These are phyloP conservation scores for Herpotrichia juniperi DNA, from an alignment of 2,329 filamentous ascomycete genomes.

Conservation along the genomic window DNA sequence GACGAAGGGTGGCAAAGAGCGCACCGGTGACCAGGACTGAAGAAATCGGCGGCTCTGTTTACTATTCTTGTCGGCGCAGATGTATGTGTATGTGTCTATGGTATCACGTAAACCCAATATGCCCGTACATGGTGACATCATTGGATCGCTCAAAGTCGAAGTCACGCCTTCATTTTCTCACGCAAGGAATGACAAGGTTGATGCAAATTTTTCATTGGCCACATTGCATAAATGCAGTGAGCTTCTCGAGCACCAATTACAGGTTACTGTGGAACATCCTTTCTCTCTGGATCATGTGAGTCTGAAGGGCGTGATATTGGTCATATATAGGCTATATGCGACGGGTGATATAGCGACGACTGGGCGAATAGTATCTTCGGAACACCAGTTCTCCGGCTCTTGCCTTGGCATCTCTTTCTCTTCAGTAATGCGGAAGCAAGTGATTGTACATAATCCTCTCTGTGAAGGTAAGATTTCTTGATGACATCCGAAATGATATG, in stretches of 20 bases:
- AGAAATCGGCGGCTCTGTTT: slow-evolving; percentile 1
- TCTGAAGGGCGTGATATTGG: not conserved
- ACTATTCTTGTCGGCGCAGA: not conserved
- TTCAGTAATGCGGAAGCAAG: no score
- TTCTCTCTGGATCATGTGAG: slow-evolving; percentile 5
- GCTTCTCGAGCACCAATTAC: not conserved
- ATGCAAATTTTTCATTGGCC: slow-evolving; percentile 1
- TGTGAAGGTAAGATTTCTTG: not conserved
- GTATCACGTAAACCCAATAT: not conserved
- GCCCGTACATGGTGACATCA: not conserved
- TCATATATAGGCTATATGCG: slow-evolving; percentile 15
- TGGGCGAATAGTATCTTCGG: not conserved
- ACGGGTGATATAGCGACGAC: slow-evolving; percentile 9
- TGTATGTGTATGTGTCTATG: not conserved
- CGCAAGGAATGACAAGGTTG: not conserved
- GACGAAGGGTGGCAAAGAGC: not conserved
- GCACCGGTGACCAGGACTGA: slow-evolving; percentile 5
- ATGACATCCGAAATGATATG: no score
- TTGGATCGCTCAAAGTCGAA: not conserved
- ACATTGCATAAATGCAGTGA: slow-evolving; percentile 4
- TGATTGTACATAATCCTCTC: not conserved
- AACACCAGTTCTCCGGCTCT: not conserved
- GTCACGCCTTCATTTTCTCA: not conserved
- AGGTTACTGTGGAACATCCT: not conserved
- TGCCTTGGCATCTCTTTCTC: no score